Conservation (phyloP, 345 rosid species). For the Eucalyptus sp. region DNA sequence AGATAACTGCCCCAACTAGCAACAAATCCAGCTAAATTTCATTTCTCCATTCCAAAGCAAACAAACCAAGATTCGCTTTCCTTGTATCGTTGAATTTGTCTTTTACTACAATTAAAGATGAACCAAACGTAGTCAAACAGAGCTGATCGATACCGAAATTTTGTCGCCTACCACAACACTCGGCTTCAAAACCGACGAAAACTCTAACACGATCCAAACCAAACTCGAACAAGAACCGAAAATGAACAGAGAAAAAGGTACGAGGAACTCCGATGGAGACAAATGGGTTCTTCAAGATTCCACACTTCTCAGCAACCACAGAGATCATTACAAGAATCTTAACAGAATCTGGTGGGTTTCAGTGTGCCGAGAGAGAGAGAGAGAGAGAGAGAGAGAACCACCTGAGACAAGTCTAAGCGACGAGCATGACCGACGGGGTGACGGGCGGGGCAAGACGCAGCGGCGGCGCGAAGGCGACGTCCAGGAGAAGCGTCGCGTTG, state of each 20-base stretch:
- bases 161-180: not conserved
- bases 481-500: conserved; percentile 16
- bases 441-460: conserved; percentile 48
- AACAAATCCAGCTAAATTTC: not conserved
- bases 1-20: not conserved
- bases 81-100: not conserved
- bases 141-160: not conserved
- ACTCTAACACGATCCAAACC: not conserved
- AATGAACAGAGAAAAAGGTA: not conserved
- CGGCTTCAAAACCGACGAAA: not conserved
- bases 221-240: not conserved
- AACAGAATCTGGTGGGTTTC: not conserved
- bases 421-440: conserved; percentile 32
- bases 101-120: not conserved
- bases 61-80: not conserved
- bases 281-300: not conserved
- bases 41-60: not conserved
- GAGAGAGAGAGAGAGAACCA: conserved; percentile 17
- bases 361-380: not conserved
- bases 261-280: not conserved
- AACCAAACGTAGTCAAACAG: not conserved
- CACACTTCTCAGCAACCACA: not conserved
- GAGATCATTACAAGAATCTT: not conserved
- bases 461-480: conserved; percentile 26
- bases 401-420: conserved; percentile 29